Percentiles rank a stretch among this genome's conserved stretches.
These are phyloP conservation scores for Heliamphora pulchella DNA, from an alignment of 179 eudicot species.

Conservation along the genomic window DNA sequence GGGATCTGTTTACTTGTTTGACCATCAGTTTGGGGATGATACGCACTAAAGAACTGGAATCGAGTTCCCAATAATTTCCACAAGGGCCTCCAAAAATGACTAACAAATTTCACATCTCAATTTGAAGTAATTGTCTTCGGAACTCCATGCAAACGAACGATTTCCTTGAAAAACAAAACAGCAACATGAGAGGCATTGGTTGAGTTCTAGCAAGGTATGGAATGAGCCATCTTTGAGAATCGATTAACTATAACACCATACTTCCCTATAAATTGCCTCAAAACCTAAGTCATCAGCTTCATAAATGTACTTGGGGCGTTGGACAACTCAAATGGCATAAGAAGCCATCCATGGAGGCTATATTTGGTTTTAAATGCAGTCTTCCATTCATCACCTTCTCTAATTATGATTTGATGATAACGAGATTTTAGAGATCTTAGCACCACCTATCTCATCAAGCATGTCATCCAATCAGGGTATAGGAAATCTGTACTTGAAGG, in stretches of 20 bases:
- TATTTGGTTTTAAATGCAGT: conserved; percentile 10
- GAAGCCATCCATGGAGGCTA: conserved; percentile 11
- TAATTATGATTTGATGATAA: neutral
- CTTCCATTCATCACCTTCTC: neutral
- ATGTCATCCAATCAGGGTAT: neutral
- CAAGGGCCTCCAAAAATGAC: conserved; percentile 3
- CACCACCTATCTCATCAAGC: neutral
- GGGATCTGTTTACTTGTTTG: neutral
- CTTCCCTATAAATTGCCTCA: neutral
- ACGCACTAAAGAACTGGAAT: neutral
- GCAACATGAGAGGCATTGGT: conserved; percentile 6
- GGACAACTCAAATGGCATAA: conserved; percentile 7
- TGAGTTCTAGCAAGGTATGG: neutral
- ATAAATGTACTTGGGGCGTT: conserved; percentile 18
- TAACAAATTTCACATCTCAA: neutral
- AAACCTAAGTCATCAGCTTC: conserved; percentile 6
- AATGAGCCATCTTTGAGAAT: neutral
- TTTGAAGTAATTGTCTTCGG: neutral
- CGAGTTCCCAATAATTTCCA: neutral
- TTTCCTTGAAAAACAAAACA: neutral
- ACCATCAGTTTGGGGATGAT: neutral
- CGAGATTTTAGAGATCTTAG: conserved; percentile 1
- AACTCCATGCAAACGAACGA: neutral
- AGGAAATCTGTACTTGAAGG: neutral
- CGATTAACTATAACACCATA: neutral